A percentile compares a stretch with the other conserved stretches of the same genome.
These are phyloP conservation scores for Funneliformis geosporum DNA, from an alignment of 192 early-diverging fungal species.

Conservation along the genomic window DNA sequence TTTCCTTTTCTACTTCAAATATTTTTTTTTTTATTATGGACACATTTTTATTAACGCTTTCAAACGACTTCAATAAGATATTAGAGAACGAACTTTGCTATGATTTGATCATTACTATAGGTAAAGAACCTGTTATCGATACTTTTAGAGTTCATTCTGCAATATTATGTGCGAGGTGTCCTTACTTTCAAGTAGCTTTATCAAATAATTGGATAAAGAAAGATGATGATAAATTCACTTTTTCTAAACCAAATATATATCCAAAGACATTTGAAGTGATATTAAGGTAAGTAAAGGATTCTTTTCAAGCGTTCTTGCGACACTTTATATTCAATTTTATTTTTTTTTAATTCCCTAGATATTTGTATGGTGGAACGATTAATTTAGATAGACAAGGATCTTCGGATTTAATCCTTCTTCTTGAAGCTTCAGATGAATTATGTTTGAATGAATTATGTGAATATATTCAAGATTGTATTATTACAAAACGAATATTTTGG, in stretches of 20 bases:
- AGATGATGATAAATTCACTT: neutral
- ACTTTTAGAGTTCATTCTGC: neutral
- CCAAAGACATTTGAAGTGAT: constrained; percentile 11
- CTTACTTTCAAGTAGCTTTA: constrained; percentile 11
- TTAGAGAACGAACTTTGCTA: neutral
- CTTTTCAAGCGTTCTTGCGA: neutral
- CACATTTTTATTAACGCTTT: neutral
- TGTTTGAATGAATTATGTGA: neutral
- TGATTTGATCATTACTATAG: neutral
- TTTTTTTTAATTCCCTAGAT: constrained; percentile 7
- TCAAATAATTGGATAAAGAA: constrained; percentile 16
- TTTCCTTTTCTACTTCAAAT: too few species aligned
- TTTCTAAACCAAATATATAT: constrained; percentile 3
- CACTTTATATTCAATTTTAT: neutral
- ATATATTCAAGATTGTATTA: constrained; percentile 14
- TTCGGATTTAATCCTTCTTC: neutral
- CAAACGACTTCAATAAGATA: neutral
- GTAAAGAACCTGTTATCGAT: neutral
- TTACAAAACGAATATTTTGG: neutral
- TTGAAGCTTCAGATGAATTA: constrained; percentile 10
- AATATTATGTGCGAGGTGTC: constrained; percentile 12
- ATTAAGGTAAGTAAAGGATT: constrained; percentile 5
- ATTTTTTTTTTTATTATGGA: too few species aligned
- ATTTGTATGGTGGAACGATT: neutral
- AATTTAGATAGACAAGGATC: neutral